phyloP scores from a whole-genome alignment of 352 stramenopile species.

The Phytophthora sojae region DNA sequence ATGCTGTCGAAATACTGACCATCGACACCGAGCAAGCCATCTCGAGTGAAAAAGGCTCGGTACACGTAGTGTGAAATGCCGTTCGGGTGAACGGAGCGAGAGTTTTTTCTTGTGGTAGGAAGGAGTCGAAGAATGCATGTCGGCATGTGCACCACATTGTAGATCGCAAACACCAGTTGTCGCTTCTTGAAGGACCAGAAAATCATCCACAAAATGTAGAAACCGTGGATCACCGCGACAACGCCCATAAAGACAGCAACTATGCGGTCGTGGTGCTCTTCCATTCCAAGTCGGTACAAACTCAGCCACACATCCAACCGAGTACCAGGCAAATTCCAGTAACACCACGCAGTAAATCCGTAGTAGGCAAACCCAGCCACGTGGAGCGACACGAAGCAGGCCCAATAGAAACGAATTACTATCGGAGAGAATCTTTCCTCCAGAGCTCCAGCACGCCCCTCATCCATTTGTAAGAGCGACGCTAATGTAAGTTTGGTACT shows the following conservation, averaged over 20 bases:
- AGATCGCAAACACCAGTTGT: conserved; percentile 26
- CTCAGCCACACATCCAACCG: conserved; percentile 21
- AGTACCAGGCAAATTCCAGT: conserved; percentile 27
- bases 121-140: background rate
- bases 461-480: background rate
- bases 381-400: conserved; percentile 21
- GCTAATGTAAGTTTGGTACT: background rate
- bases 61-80: conserved; percentile 1
- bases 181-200: conserved; percentile 31
- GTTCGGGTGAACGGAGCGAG: conserved; percentile 3
- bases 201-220: conserved; percentile 30
- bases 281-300: conserved; percentile 22
- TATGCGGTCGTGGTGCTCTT: conserved; percentile 3
- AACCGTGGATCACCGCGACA: conserved; percentile 11
- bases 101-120: background rate
- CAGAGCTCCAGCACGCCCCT: background rate
- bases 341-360: conserved; percentile 23
- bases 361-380: conserved; percentile 19
- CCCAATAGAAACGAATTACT: conserved; percentile 20
- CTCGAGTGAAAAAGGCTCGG: conserved; percentile 12
- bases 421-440: conserved; percentile 15
- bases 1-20: conserved; percentile 32
- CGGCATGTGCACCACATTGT: conserved; percentile 6
- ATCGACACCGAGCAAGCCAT: conserved; percentile 30
- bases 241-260: conserved; percentile 18